Conservation (phyloP, 495 filamentous ascomycete species). For the Talaromyces ruber region DNA sequence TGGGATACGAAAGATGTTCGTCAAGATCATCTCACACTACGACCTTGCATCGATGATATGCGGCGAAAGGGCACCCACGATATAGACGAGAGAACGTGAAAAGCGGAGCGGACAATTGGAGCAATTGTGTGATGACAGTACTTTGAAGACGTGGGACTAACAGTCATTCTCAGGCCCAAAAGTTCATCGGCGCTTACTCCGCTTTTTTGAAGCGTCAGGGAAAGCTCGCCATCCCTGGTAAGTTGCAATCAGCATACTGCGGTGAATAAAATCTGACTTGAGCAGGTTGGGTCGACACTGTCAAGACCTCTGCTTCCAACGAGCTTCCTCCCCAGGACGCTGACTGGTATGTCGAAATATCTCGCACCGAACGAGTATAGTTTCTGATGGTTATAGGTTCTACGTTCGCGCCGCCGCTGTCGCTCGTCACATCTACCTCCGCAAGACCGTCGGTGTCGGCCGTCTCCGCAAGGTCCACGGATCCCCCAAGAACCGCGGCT, state of each 20-base stretch:
- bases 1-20: background rate
- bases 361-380: background rate
- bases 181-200: conserved; percentile 92
- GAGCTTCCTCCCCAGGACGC: conserved; percentile 95
- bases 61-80: background rate
- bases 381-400: conserved; percentile 46
- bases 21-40: background rate
- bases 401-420: conserved; percentile 95
- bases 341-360: conserved; percentile 59
- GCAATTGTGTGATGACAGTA: background rate
- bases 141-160: conserved; percentile 20
- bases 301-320: conserved; percentile 93
- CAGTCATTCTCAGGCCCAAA: conserved; percentile 57
- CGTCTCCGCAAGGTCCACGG: conserved; percentile 90
- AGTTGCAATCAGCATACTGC: conserved; percentile 9
- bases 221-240: conserved; percentile 93
- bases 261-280: conserved; percentile 4
- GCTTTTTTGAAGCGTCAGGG: conserved; percentile 98
- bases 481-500: conserved; percentile 91
- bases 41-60: background rate
- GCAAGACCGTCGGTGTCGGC: conserved; percentile 97
- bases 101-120: background rate
- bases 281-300: conserved; percentile 93
- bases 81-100: background rate
- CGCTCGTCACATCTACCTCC: conserved; percentile 96